A percentile compares a stretch with the other conserved stretches of the same genome.
phyloP scores from a whole-genome alignment of 2,329 filamentous ascomycete genomes.

The Trichoderma sp. region DNA sequence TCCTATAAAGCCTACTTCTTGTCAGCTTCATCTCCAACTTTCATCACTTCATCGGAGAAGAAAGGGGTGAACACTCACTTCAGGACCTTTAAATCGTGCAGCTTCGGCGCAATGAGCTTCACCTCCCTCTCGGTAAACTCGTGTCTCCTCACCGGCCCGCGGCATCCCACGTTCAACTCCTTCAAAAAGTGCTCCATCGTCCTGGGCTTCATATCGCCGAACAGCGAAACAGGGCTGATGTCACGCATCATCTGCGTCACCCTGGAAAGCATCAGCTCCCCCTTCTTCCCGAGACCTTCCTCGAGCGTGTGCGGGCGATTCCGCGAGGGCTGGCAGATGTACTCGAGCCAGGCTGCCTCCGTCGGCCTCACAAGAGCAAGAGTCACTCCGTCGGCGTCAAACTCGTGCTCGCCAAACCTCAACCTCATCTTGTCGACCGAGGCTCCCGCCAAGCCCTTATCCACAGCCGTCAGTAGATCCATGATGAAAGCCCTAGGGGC shows the following conservation, averaged over 20 bases:
- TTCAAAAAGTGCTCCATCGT: constrained; percentile 33
- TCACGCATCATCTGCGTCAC: constrained; percentile 34
- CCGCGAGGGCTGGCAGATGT: constrained; percentile 32
- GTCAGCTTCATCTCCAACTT: not conserved
- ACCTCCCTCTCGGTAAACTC: constrained; percentile 34
- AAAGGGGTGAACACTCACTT: not conserved
- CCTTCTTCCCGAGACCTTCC: constrained; percentile 4
- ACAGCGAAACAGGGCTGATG: constrained; percentile 29
- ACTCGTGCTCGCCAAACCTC: constrained; percentile 31
- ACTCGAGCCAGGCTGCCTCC: constrained; percentile 34
- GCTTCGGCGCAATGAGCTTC: constrained; percentile 12
- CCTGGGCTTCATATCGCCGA: constrained; percentile 30
- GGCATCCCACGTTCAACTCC: constrained; percentile 34
- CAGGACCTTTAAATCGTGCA: constrained; percentile 20
- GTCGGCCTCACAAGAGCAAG: constrained; percentile 31
- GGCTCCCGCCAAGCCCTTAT: constrained; percentile 26
- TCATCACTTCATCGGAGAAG: not conserved
- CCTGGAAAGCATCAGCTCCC: constrained; percentile 33
- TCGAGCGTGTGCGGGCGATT: constrained; percentile 16
- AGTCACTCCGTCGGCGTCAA: not conserved
- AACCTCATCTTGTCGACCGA: not conserved
- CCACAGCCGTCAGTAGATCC: constrained; percentile 23
- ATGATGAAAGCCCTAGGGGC: constrained; percentile 32
- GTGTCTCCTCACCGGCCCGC: constrained; percentile 30
- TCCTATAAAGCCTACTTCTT: constrained; percentile 3